Evolutionary conservation across 2,329 filamentous ascomycete species (phyloP), one percentile per base, ranked within the genome.

Genomic region (Metarhizium sp.): DNA sequence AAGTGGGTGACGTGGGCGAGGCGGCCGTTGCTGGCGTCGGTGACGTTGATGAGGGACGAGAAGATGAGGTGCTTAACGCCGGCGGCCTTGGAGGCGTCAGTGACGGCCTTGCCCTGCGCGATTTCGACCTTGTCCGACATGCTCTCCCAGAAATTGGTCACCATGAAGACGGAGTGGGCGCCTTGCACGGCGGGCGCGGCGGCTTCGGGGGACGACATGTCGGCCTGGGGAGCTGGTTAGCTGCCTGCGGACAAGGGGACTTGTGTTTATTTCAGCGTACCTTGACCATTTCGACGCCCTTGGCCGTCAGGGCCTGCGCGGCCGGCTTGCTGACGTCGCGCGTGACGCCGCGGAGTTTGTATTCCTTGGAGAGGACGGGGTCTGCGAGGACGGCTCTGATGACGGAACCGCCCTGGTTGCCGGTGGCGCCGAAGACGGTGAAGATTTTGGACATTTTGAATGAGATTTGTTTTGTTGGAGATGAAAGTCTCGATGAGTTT

Each of bases 341-440:
- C 3, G 76, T 79, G 55, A 80, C 66, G 49, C 69, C 77, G 2
- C 76, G 73, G 49, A 80, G 67, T 30, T 66, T 68, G 67, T 72
- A 79, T 49, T 73, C 65, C 34, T 71, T 67, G 42, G 70, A 73
- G 16, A 78, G 69, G n/a, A 61, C 64, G 2, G 76, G 62, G 66
- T 80, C 73, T 53, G 68, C 69, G 57, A 80, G 74, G 58, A 79
- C 69, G 52, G 68, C 66, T 3, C 64, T 58, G 55, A 78, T 68
- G 34, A 79, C 74, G 34, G 75, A 76, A 40, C 73, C 73, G 46
- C 77, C 78, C 62, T 80, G 77, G 58, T 72, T 71, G 55, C 76
- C 76, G 2, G 76, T 78, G 53, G 74, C 74, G 30, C 76, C 76
- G 51, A 78, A 77, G n/a, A 76, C 72, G 13, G 70, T 69, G 25